Evolutionary conservation across 164 flowering plant genomes (phyloP).

Genomic region (Nelumbo lutea): DNA sequence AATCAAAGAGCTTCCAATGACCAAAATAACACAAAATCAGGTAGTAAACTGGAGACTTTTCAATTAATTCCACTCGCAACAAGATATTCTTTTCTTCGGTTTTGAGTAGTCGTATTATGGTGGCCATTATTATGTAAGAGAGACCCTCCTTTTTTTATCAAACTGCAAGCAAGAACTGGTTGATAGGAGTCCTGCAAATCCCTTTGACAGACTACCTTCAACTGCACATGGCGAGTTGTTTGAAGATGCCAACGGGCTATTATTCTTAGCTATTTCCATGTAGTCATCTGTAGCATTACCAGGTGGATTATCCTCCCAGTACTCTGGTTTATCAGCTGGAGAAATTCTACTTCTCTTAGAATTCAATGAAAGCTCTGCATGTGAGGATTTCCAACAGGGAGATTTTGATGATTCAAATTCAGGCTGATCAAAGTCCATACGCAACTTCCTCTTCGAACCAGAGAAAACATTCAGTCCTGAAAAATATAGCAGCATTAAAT

Average conservation of each 20-base stretch:
- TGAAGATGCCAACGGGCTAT: conserved; percentile 21
- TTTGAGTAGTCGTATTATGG: neutral
- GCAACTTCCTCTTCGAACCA: conserved; percentile 63
- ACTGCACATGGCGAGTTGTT: conserved; percentile 58
- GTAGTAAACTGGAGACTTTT: neutral
- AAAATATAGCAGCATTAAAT: neutral
- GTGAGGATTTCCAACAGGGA: conserved; percentile 3
- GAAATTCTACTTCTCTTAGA: conserved; percentile 34
- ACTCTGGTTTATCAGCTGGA: conserved; percentile 4
- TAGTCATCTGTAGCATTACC: conserved; percentile 17
- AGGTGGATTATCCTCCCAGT: conserved; percentile 19
- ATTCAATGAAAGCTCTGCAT: neutral
- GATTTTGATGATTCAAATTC: conserved; percentile 20
- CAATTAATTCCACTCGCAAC: neutral
- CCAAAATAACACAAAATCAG: no score
- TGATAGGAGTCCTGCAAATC: conserved; percentile 66
- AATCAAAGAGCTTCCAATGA: neutral
- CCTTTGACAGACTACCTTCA: conserved; percentile 64
- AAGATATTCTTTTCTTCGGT: no score
- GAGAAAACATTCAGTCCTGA: conserved; percentile 54
- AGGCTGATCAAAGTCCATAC: conserved; percentile 17
- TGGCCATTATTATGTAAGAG: conserved; percentile 14
- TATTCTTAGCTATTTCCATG: conserved; percentile 31
- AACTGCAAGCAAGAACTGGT: conserved; percentile 35
- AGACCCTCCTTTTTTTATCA: conserved; percentile 37